phyloP scores from a whole-genome alignment of 805 yeast genomes.

The Yarrowia sp. region DNA sequence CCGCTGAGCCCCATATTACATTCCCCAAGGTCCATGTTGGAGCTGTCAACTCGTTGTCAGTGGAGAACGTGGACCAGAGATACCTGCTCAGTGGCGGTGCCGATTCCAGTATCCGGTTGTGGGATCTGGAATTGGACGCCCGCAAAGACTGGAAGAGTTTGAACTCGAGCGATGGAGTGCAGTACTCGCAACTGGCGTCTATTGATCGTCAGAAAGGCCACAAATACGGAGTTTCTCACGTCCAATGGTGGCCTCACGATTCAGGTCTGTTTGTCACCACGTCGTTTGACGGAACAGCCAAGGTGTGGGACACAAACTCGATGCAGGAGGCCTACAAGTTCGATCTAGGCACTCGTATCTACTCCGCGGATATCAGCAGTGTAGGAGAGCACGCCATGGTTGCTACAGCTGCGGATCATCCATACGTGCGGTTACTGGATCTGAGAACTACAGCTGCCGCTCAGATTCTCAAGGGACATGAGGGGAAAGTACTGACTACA shows the following conservation, averaged over 20 bases:
- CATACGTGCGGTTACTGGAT: conserved; percentile 73
- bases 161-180: conserved; percentile 39
- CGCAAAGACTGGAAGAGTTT: conserved; percentile 42
- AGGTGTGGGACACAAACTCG: conserved; percentile 79
- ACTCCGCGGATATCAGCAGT: conserved; percentile 68
- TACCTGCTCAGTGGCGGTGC: conserved; percentile 74
- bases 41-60: conserved; percentile 66
- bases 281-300: conserved; percentile 78
- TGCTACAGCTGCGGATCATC: conserved; percentile 75
- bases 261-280: conserved; percentile 84
- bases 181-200: conserved; percentile 20
- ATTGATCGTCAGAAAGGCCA: conserved; percentile 56
- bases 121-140: conserved; percentile 58
- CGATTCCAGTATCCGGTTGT: conserved; percentile 69
- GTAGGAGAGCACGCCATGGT: conserved; percentile 60
- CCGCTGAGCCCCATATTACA: conserved; percentile 15
- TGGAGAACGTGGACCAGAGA: conserved; percentile 58
- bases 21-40: conserved; percentile 48
- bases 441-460: conserved; percentile 74
- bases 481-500: conserved; percentile 62
- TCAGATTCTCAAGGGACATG: conserved; percentile 71
- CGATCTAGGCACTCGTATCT: conserved; percentile 65
- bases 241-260: conserved; percentile 90
- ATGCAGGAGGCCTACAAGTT: conserved; percentile 73
- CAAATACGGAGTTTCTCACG: conserved; percentile 71